Evolutionary conservation across 805 yeast species (phyloP), one percentile per base, ranked within the genome.

Genomic region (Zygoascus tannicola): DNA sequence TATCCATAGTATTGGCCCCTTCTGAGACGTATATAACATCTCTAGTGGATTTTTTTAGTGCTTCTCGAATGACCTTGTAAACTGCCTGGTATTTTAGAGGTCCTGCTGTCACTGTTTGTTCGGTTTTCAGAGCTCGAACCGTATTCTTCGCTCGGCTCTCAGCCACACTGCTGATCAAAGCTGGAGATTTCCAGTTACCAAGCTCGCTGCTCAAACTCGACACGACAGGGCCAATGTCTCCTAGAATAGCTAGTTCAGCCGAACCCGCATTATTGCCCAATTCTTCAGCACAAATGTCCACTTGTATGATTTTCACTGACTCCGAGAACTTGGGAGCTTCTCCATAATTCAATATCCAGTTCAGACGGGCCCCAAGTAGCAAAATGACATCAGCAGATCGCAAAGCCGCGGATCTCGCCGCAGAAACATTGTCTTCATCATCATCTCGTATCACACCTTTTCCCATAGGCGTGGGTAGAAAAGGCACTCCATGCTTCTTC

Each of bases 1-100:
- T 67, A 51, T 81, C 87, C 86, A 81, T 80, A 0, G 86, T 79
- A 54, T 80, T 79, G 1, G 87, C 86, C n/a, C 87, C 87, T 57
- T 81, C 87, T 3, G 78, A 69, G 1, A 80, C 71, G 32, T 71
- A 65, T 2, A 77, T 54, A 12, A 38, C 38, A 18, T 37, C 16
- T 15, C 32, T 2, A 3, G 47, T 54, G 4, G 43, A 8, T 14
- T 49, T 44, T 0, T 51, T 47, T 23, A 78, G 59, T 2, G 63
- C 50, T 0, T 69, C 69, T 20, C 77, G 60, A 8, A 80, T 62
- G 0, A 61, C 60, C 15, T 67, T 71, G 57, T 79, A 77, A 0
- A 74, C 81, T 16, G 72, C 68, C 51, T 76, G 69, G 55, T 81
- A 81, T 38, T 65, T 70, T 41, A 78, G 55, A 22, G 64, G 61